Evolutionary conservation across 352 stramenopile genomes (phyloP), one percentile per base, ranked within the genome.

Genomic region (Pythium guiyangense): DNA sequence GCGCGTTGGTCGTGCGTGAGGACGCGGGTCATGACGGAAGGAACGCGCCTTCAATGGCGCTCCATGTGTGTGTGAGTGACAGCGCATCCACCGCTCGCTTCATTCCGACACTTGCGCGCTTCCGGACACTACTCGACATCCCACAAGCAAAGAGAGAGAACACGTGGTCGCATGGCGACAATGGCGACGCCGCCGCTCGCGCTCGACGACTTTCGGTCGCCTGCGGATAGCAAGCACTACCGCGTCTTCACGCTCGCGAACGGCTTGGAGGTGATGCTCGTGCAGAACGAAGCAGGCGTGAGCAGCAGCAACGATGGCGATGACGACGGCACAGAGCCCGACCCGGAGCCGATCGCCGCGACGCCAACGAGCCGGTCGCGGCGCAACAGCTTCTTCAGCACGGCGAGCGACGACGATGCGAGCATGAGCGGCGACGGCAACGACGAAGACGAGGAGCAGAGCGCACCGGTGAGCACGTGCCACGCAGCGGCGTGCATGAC

Each of bases 161-260:
- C 29, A 34, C 29, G 5, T 34, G 29, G 29, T 9, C 5, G 29
- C 29, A 65, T 66, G 45, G 47, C 52, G 59, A 51, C 47, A 18
- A 52, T 50, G 12, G 40, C 15, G 25, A 31, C 22, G 39, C 26
- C 43, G 34, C 11, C 49, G 57, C 10, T 62, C 47, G 73, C 61
- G 67, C 59, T 87, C 46, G 64, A 87, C 63, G 59, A 18, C 2
- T 85, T 73, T 54, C 79, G 73, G n/a, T 84, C 74, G 20, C 77
- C 74, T 4, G 61, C 56, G 25, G 84, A 94, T 66, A 73, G 65
- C 37, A 93, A 93, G 61, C 67, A 60, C 62, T 96, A 96, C 63
- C 63, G 84, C 26, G 59, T 89, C 18, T 22, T 93, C 48, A 79
- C 61, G 42, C 67, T 94, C 18, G 20, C 51, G 15, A 94, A 96